These are phyloP conservation scores for Beauveria australis DNA, from an alignment of 2,329 filamentous ascomycete genomes.

Conservation along the genomic window DNA sequence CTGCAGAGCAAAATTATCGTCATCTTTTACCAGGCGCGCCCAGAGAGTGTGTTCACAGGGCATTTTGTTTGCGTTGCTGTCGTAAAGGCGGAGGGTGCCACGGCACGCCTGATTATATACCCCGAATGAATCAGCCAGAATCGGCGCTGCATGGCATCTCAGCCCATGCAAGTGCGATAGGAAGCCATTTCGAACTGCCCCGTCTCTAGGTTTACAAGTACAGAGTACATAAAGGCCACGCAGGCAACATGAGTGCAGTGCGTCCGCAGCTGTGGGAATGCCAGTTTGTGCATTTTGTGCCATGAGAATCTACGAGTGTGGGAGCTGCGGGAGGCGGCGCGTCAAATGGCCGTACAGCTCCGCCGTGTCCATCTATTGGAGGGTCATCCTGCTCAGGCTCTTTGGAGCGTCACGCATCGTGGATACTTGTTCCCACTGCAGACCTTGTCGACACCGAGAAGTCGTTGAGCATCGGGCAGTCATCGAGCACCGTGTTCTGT, in stretches of 20 bases:
- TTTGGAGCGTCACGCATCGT: background rate
- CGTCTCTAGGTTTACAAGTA: background rate
- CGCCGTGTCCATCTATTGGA: background rate
- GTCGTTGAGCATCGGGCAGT: background rate
- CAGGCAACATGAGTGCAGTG: background rate
- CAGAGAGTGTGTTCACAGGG: background rate
- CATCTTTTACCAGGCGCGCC: background rate
- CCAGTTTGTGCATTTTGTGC: background rate
- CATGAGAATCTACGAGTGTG: background rate
- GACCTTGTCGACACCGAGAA: background rate
- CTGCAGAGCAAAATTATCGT: background rate
- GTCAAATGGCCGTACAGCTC: background rate
- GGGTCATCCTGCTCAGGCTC: background rate
- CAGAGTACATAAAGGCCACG: background rate
- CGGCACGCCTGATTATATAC: background rate
- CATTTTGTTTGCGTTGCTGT: background rate
- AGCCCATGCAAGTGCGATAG: background rate
- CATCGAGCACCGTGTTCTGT: background rate
- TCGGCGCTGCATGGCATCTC: background rate
- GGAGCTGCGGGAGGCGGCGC: background rate
- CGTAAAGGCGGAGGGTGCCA: background rate
- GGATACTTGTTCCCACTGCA: background rate
- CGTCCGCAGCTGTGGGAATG: background rate
- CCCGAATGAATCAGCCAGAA: background rate
- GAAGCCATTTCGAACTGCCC: background rate